Evolutionary conservation across 345 rosid species (phyloP).

Genomic region (Corymbia maculata): DNA sequence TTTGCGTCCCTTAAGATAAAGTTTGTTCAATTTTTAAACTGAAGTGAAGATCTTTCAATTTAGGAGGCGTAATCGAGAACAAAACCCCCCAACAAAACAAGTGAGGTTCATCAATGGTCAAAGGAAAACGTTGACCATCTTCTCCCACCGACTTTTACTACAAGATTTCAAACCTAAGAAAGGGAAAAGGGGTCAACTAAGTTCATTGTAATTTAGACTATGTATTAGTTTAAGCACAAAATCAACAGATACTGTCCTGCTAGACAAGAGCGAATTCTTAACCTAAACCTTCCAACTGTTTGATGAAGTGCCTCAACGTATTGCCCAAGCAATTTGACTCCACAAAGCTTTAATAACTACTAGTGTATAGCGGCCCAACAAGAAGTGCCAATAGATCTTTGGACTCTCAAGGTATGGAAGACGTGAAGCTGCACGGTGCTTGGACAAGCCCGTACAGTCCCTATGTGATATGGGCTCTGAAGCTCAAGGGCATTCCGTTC

Average conservation of each 20-base stretch:
- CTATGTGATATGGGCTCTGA: slow-evolving; percentile 18
- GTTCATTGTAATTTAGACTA: not conserved
- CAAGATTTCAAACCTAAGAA: too few species aligned
- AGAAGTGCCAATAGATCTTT: not conserved
- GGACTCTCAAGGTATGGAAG: not conserved
- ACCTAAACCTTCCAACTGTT: not conserved
- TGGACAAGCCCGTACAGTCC: slow-evolving; percentile 14
- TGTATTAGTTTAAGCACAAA: not conserved
- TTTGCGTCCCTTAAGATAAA: not conserved
- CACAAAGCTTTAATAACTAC: not conserved
- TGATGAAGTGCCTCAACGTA: not conserved
- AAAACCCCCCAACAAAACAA: not conserved
- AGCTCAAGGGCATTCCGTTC: slow-evolving; percentile 16
- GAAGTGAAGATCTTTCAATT: too few species aligned
- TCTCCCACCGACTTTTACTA: too few species aligned
- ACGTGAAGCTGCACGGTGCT: slow-evolving; percentile 15
- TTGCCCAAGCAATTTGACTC: not conserved
- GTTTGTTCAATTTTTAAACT: too few species aligned
- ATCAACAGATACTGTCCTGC: not conserved
- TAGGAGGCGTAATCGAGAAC: not conserved
- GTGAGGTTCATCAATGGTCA: not conserved
- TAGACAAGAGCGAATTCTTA: not conserved
- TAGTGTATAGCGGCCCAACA: not conserved
- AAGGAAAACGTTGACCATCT: too few species aligned
- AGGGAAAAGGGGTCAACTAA: too few species aligned